Conservation (phyloP, 1,284 basidiomycete species). For the Fistulina hepatica region DNA sequence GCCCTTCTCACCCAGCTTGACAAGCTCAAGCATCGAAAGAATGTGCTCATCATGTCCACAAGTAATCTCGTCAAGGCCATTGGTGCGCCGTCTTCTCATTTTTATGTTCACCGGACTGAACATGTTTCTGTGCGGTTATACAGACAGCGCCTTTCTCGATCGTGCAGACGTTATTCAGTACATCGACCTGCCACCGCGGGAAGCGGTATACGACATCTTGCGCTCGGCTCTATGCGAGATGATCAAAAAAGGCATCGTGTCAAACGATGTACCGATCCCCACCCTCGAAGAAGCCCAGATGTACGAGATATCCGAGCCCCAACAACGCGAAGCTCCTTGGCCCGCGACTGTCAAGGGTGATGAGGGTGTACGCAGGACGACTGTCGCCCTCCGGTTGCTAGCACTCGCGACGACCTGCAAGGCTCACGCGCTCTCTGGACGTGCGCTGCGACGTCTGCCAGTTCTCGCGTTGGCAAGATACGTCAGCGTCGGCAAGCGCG, state of each 20-base stretch:
- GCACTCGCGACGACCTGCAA: conserved; percentile 61
- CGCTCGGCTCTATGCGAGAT: conserved; percentile 76
- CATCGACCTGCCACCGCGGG: conserved; percentile 79
- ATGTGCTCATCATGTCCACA: conserved; percentile 93
- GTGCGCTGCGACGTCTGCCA: conserved; percentile 81
- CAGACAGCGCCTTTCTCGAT: conserved; percentile 93
- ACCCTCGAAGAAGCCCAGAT: conserved; percentile 48
- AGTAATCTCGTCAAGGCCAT: conserved; percentile 94
- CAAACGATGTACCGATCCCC: conserved; percentile 42
- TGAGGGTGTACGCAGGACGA: conserved; percentile 28
- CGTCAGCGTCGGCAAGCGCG: conserved; percentile 40
- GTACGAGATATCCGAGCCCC: conserved; percentile 33
- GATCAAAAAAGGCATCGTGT: conserved; percentile 63
- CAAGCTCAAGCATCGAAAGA: conserved; percentile 86
- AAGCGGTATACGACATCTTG: conserved; percentile 94
- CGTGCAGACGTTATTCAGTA: conserved; percentile 96
- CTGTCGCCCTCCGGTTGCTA: conserved; percentile 49
- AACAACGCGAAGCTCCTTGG: conserved; percentile 8
- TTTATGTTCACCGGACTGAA: not conserved
- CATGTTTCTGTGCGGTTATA: too few species aligned
- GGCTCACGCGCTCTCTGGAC: conserved; percentile 83
- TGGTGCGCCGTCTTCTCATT: conserved; percentile 34
- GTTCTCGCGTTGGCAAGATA: conserved; percentile 84
- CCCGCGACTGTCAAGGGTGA: conserved; percentile 1
- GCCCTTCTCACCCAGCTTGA: conserved; percentile 95